Evolutionary conservation across 73 alveolate species (phyloP), one percentile per base, ranked within the genome.

Genomic region (Effrenium voratum): DNA sequence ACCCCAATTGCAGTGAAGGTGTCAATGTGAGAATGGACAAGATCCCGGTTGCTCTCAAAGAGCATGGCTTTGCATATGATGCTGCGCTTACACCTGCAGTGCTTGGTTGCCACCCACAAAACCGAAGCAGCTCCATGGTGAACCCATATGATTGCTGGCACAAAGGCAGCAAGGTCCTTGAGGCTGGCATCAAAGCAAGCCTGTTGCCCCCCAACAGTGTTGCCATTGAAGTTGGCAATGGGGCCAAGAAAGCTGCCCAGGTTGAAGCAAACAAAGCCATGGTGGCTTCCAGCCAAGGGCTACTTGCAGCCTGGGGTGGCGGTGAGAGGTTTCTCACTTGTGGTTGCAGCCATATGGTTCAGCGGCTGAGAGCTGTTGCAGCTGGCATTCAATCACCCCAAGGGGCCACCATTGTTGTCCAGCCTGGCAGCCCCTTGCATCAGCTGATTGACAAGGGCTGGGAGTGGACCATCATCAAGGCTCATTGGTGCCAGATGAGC

Each of bases 151-250:
- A 77, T 77, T 38, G 41, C 34, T 57, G 41, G 59, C 36, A 43
- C 19, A 75, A 75, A 40, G 86, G 86, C 40, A 28, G 41, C 45
- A 66, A 43, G 41, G 45, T 77, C 30, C 30, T 77, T 12, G 68
- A 43, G 45, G 60, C 68, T 5, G 88, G 88, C 3, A 44, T 77
- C n/a, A 77, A 77, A 26, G 41, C 88, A 77, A 66, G 45, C 26
- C 88, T 77, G 43, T 44, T 77, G 6, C 68, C 88, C 2, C 88
- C 88, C 68, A 77, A 77, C 88, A 24, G 45, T 26, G 41, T 77
- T 60, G 88, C 88, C 19, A 30, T 77, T 22, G 88, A 77, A 26
- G 66, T 77, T 24, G 88, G 68, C 60, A 43, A 5, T 45, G 88
- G 45, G 10, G 2, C 88, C 63, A 77, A 46, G 68, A 77, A 28